Base-by-base conservation (phyloP, 495 filamentous ascomycete genomes). In the Geopyxis carbonaria region DNA sequence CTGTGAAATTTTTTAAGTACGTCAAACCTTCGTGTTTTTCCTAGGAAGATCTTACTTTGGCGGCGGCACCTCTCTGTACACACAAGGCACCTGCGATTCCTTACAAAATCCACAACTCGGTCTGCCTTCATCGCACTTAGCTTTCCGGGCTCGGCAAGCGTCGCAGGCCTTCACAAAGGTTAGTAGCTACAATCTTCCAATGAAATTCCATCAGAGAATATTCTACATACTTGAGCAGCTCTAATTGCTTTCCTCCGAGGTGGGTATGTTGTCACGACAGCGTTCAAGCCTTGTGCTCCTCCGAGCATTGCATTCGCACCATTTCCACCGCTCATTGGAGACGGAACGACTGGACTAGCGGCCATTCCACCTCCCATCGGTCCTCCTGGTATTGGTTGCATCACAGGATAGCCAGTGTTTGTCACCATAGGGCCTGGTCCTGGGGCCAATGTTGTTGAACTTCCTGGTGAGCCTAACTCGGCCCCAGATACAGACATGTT, bases 41-140 rank as follows among this genome's bases (percentile, higher is more conserved):
- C 10, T 15, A 22, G 9, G 10, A 27, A 16, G 25, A 38, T 60
- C 64, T 34, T 43, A 72, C 66, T 74, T 75, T 34, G 70, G 68
- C 5, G 68, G 68, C 18, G 68, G 68, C 13, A 75, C 63, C 56
- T 71, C 70, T 55, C 70, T 68, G 43, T 75, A 75, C 16, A 70
- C 64, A 49, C 70, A 75, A 32, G 50, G 46, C 30, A 70, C 51
- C 34, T 56, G 61, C 18, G 70, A 69, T 42, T 74, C 70, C 38
- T 64, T 70, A 56, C 70, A 75, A 45, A 70, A 67, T 34, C 68
- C 69, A 50, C 70, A 75, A 24, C 60, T 53, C 0, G 70, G 70
- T 29, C 70, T 63, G 21, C 69, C 68, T 50, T 75, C 70, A 31
- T 75, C 70, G 40, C 70, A 75, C 48, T 75, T 75, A n/a, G 70